A percentile compares a stretch with the other conserved stretches of the same genome.
These are phyloP conservation scores for Streptanthus diversifolius DNA, from an alignment of 345 rosid species.

Conservation along the genomic window DNA sequence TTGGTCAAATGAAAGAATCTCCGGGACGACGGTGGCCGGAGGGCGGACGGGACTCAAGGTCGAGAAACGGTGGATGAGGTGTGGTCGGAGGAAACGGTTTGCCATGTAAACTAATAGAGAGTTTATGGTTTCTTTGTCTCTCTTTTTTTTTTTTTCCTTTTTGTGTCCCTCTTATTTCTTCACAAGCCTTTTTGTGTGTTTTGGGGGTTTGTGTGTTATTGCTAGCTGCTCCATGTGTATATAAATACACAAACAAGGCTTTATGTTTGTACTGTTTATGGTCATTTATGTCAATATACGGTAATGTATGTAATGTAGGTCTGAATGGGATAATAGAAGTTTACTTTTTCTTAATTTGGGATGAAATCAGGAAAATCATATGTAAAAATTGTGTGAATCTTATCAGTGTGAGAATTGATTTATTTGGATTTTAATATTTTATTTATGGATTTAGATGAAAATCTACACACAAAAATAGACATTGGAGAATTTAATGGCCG, in stretches of 20 bases:
- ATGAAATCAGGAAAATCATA: background rate
- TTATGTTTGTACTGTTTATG: background rate
- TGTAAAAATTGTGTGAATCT: slow-evolving; percentile 3
- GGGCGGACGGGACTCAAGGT: slow-evolving; percentile 40
- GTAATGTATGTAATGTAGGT: slow-evolving; percentile 4
- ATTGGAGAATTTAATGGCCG: background rate
- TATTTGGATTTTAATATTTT: background rate
- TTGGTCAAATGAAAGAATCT: slow-evolving; percentile 23
- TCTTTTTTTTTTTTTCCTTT: background rate
- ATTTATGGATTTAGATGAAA: background rate
- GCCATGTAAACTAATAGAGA: slow-evolving; percentile 34
- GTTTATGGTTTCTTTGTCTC: background rate
- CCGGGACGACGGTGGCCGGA: slow-evolving; percentile 34
- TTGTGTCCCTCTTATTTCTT: background rate
- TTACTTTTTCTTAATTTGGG: background rate
- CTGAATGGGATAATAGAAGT: background rate
- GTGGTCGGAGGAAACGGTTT: slow-evolving; percentile 38
- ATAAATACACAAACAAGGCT: background rate
- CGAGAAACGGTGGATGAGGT: slow-evolving; percentile 38
- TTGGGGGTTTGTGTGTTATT: slow-evolving; percentile 16
- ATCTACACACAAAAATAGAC: background rate
- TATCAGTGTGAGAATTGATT: background rate
- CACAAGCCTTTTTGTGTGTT: slow-evolving; percentile 19
- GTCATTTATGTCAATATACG: background rate
- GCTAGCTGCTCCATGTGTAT: slow-evolving; percentile 13